A percentile compares a stretch with the other conserved stretches of the same genome.
These are phyloP conservation scores for Pholiota molesta DNA, from an alignment of 768 basidiomycete genomes.

Conservation along the genomic window DNA sequence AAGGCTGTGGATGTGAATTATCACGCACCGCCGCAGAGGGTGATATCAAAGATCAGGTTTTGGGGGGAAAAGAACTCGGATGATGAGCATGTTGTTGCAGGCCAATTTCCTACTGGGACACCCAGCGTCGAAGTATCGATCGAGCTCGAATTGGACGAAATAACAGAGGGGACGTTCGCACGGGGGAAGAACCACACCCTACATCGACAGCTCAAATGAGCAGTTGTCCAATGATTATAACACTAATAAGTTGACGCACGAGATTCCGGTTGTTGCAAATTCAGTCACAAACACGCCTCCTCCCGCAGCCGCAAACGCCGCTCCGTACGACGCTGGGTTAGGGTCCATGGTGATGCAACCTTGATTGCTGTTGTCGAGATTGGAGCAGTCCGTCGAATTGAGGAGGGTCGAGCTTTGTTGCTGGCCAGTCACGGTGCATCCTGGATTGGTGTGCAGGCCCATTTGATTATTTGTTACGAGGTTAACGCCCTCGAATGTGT, in stretches of 20 bases:
- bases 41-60: slow-evolving; percentile 74
- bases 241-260: slow-evolving; percentile 40
- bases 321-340: slow-evolving; percentile 60
- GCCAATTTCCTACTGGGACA: slow-evolving; percentile 72
- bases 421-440: slow-evolving; percentile 55
- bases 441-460: slow-evolving; percentile 68
- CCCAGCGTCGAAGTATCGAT: slow-evolving; percentile 63
- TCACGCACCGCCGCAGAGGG: slow-evolving; percentile 60
- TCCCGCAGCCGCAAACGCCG: slow-evolving; percentile 61
- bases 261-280: slow-evolving; percentile 65
- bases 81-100: slow-evolving; percentile 55
- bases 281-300: slow-evolving; percentile 83
- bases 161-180: slow-evolving; percentile 45
- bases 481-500: slow-evolving; percentile 86
- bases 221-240: not conserved
- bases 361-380: slow-evolving; percentile 51
- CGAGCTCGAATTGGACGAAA: slow-evolving; percentile 52
- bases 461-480: slow-evolving; percentile 64
- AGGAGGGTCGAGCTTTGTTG: slow-evolving; percentile 54
- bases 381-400: slow-evolving; percentile 63
- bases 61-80: slow-evolving; percentile 61
- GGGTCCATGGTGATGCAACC: slow-evolving; percentile 70
- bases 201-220: not conserved
- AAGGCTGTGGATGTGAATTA: not conserved
- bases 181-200: slow-evolving; percentile 71